A percentile compares a stretch with the other conserved stretches of the same genome.
Evolutionary conservation across 805 yeast species (phyloP).

Genomic region (Suhomyces sp.): DNA sequence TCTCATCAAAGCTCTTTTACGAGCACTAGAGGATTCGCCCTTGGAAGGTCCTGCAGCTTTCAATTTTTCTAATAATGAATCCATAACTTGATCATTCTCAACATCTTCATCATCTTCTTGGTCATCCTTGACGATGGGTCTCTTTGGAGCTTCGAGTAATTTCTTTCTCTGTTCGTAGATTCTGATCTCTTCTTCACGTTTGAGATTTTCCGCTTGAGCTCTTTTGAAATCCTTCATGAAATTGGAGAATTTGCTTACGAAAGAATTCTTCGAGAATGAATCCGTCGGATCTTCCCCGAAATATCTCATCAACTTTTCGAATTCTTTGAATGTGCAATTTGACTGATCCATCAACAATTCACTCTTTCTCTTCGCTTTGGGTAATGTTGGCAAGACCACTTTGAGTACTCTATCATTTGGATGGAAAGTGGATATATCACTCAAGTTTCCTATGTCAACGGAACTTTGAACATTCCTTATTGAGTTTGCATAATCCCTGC

Average conservation of each 20-base stretch:
- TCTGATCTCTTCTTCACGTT: slow-evolving; percentile 64
- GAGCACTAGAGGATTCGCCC: slow-evolving; percentile 74
- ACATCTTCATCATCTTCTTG: slow-evolving; percentile 31
- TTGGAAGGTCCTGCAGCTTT: slow-evolving; percentile 80
- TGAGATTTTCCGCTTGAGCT: slow-evolving; percentile 63
- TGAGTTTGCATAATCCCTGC: slow-evolving; percentile 50
- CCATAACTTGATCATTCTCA: slow-evolving; percentile 65
- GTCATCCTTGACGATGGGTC: slow-evolving; percentile 19
- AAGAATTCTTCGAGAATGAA: slow-evolving; percentile 52
- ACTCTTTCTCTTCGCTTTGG: slow-evolving; percentile 53
- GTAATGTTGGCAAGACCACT: slow-evolving; percentile 51
- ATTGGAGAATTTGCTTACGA: slow-evolving; percentile 58
- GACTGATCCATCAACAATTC: slow-evolving; percentile 51
- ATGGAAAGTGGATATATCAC: slow-evolving; percentile 60
- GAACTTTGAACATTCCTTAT: slow-evolving; percentile 53
- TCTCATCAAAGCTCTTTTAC: slow-evolving; percentile 75
- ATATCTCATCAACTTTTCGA: slow-evolving; percentile 60
- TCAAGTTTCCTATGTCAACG: slow-evolving; percentile 59
- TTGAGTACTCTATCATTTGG: slow-evolving; percentile 61
- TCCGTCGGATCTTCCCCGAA: slow-evolving; percentile 70
- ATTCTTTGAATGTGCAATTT: slow-evolving; percentile 47
- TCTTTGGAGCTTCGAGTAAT: slow-evolving; percentile 49
- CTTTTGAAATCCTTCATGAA: slow-evolving; percentile 61
- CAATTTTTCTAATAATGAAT: slow-evolving; percentile 77
- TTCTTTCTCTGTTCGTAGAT: slow-evolving; percentile 75